phyloP scores from a whole-genome alignment of 805 yeast species.

The Hanseniaspora nectarophila region DNA sequence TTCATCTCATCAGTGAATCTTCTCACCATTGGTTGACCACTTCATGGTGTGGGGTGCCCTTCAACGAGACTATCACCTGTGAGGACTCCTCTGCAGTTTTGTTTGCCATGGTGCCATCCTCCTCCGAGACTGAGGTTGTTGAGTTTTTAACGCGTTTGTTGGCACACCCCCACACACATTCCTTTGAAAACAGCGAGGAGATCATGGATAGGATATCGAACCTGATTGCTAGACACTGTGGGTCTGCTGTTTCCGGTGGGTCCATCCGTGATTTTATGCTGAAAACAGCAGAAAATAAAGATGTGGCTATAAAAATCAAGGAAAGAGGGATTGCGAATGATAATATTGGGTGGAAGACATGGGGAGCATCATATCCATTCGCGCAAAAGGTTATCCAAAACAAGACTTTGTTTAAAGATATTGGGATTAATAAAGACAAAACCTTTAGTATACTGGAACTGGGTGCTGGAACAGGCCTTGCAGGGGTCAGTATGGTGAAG shows the following conservation, averaged over 20 bases:
- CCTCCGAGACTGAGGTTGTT: neutral
- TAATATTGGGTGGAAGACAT: conserved; percentile 80
- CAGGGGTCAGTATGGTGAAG: conserved; percentile 54
- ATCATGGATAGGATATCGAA: neutral
- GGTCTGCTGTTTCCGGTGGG: conserved; percentile 5
- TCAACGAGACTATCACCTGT: neutral
- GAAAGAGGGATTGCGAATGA: conserved; percentile 86
- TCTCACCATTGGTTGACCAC: conserved; percentile 37
- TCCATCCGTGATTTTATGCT: conserved; percentile 18
- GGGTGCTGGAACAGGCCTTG: conserved; percentile 94
- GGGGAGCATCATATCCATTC: conserved; percentile 82
- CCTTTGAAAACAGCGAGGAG: neutral
- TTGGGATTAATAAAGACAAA: conserved; percentile 9
- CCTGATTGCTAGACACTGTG: conserved; percentile 6
- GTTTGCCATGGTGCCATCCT: neutral
- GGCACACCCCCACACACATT: neutral
- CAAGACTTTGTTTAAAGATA: conserved; percentile 3
- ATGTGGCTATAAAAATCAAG: conserved; percentile 28
- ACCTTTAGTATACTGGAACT: conserved; percentile 44
- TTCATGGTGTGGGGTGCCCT: conserved; percentile 27
- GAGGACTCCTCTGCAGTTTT: neutral
- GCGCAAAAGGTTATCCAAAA: conserved; percentile 27
- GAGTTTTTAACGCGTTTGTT: neutral
- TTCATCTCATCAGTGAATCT: conserved; percentile 18
- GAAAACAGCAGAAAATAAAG: neutral